Percentiles rank a stretch among this genome's conserved stretches.
These are phyloP conservation scores for Xylona heveae DNA, from an alignment of 495 filamentous ascomycete genomes.

Conservation along the genomic window DNA sequence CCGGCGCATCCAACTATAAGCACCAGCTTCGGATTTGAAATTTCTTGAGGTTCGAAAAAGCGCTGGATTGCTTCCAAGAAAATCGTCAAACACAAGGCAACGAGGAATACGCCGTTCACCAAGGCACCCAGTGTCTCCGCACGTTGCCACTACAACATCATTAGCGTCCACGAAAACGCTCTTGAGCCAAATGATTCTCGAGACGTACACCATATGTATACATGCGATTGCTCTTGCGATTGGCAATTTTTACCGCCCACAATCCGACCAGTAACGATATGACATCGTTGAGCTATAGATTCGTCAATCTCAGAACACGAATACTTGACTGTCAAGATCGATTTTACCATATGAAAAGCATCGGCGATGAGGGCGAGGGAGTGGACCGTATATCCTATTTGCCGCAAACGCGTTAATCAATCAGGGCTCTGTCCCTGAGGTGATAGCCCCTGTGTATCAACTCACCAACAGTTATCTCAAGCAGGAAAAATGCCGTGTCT, in stretches of 20 bases:
- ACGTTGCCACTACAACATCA: conserved; percentile 62
- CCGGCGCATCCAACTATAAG: conserved; percentile 73
- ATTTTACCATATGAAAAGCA: conserved; percentile 84
- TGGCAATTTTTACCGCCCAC: conserved; percentile 84
- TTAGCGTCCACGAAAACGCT: no score
- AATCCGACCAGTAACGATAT: conserved; percentile 78
- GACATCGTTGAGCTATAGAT: conserved; percentile 71
- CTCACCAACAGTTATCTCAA: conserved; percentile 63
- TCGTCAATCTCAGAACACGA: conserved; percentile 1
- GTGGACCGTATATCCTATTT: conserved; percentile 51
- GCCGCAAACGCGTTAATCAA: conserved; percentile 3
- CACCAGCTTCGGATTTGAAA: conserved; percentile 64
- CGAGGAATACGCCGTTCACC: conserved; percentile 90
- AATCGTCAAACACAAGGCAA: conserved; percentile 86
- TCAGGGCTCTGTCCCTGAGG: conserved; percentile 1
- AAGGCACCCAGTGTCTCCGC: conserved; percentile 94
- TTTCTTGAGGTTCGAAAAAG: conserved; percentile 70
- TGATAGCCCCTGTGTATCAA: not conserved
- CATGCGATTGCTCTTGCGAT: conserved; percentile 51
- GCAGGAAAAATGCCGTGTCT: conserved; percentile 69
- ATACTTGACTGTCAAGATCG: not conserved
- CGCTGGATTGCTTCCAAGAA: conserved; percentile 84
- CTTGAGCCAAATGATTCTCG: no score
- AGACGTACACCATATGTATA: conserved; percentile 78
- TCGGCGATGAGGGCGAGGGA: conserved; percentile 90